These are phyloP conservation scores for Gossypium gossypioides DNA, from an alignment of 441 rosid species.

Conservation along the genomic window DNA sequence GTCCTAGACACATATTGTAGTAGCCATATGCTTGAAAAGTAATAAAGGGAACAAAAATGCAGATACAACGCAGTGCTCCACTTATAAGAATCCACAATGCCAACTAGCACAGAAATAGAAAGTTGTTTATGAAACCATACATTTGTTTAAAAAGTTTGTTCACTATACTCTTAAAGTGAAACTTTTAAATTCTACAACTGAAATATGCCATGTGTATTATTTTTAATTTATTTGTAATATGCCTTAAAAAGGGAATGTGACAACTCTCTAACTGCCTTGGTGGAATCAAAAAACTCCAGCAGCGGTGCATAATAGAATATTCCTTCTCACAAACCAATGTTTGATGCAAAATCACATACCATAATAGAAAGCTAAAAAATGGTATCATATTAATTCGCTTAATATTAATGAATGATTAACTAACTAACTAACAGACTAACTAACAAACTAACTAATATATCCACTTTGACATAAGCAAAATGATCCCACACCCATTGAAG, in stretches of 20 bases:
- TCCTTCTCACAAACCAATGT: neutral
- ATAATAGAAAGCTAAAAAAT: neutral
- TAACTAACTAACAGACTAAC: neutral
- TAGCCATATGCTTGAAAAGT: slow-evolving; percentile 79
- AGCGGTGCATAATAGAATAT: neutral
- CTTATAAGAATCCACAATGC: slow-evolving; percentile 41
- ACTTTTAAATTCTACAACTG: neutral
- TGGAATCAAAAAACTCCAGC: neutral
- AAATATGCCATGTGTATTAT: neutral
- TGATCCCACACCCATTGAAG: neutral
- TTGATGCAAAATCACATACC: neutral
- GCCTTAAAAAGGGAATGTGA: neutral
- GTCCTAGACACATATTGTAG: slow-evolving; percentile 56
- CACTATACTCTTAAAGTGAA: neutral
- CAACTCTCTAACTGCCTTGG: neutral
- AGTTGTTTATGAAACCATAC: slow-evolving; percentile 7
- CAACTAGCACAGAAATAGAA: slow-evolving; percentile 38
- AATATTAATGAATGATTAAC: neutral
- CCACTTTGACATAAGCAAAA: neutral
- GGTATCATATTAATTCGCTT: neutral
- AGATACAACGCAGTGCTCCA: slow-evolving; percentile 50
- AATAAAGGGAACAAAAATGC: slow-evolving; percentile 61
- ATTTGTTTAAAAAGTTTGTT: neutral
- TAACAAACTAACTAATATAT: neutral
- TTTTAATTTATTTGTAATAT: neutral